Conservation (phyloP, 192 early-diverging fungal genomes). For the Dissophora ornata region DNA sequence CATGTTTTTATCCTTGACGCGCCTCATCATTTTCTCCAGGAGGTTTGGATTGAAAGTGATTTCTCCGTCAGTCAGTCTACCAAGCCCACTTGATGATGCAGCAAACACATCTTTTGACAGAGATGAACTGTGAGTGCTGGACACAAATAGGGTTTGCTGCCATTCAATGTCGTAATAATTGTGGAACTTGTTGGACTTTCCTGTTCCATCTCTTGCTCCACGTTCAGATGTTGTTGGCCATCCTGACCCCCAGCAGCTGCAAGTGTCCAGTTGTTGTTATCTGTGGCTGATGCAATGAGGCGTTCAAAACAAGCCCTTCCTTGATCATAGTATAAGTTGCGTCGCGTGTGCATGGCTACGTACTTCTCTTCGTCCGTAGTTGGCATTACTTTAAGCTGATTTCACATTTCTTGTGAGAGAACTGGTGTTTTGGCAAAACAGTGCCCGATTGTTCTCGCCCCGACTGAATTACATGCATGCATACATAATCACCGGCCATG, state of each 20-base stretch:
- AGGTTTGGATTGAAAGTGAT: too few species aligned
- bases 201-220: too few species aligned
- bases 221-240: neutral
- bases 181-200: too few species aligned
- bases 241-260: neutral
- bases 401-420: constrained; percentile 15
- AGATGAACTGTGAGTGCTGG: too few species aligned
- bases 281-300: neutral
- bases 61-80: too few species aligned
- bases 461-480: constrained; percentile 18
- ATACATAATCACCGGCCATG: constrained; percentile 11
- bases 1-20: too few species aligned
- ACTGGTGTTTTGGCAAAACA: constrained; percentile 22
- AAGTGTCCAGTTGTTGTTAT: neutral
- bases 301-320: constrained; percentile 6
- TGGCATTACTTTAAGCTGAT: constrained; percentile 1
- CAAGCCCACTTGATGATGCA: too few species aligned
- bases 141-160: too few species aligned
- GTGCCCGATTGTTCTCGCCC: constrained; percentile 1
- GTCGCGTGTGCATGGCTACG: neutral
- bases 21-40: too few species aligned
- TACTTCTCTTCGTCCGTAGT: neutral
- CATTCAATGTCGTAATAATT: too few species aligned
- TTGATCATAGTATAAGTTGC: neutral
- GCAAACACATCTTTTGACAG: too few species aligned